phyloP scores from a whole-genome alignment of 331 rosid genomes.

The Arachis monticola region DNA sequence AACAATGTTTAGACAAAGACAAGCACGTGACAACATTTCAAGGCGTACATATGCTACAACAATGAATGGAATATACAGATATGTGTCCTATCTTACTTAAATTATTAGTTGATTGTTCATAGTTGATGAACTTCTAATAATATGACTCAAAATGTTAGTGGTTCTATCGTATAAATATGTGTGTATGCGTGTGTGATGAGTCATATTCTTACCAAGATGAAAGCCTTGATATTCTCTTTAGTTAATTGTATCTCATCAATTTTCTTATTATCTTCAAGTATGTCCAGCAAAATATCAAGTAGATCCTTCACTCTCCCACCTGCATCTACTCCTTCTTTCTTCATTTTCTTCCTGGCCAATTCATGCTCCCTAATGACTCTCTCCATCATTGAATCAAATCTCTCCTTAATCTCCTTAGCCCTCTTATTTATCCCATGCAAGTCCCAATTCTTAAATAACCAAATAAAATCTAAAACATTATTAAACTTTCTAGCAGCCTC shows the following conservation, averaged over 20 bases:
- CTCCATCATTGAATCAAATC: conserved; percentile 39
- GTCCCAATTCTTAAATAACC: conserved; percentile 32
- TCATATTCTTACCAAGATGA: conserved; percentile 20
- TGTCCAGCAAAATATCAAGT: conserved; percentile 38
- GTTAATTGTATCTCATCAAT: conserved; percentile 17
- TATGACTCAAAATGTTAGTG: too few relatives aligned
- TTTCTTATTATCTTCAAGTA: conserved; percentile 17
- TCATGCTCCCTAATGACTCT: conserved; percentile 36
- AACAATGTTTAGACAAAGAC: too few relatives aligned
- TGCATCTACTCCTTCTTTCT: conserved; percentile 11
- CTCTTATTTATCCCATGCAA: conserved; percentile 32
- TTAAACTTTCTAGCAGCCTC: conserved; percentile 31
- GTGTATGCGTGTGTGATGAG: too few relatives aligned
- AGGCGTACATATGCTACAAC: too few relatives aligned
- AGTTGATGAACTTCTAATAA: too few relatives aligned
- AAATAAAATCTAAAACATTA: conserved; percentile 36
- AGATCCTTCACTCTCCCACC: conserved; percentile 17
- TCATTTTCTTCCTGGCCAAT: conserved; percentile 2
- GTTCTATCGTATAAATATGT: too few relatives aligned
- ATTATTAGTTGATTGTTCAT: too few relatives aligned
- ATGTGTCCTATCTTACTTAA: too few relatives aligned
- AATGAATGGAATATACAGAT: too few relatives aligned
- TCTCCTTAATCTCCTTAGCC: conserved; percentile 16
- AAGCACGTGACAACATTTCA: too few relatives aligned
- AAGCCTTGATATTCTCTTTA: conserved; percentile 36